phyloP scores from a whole-genome alignment of 805 yeast species.

The Kluyveromyces aestuarii region DNA sequence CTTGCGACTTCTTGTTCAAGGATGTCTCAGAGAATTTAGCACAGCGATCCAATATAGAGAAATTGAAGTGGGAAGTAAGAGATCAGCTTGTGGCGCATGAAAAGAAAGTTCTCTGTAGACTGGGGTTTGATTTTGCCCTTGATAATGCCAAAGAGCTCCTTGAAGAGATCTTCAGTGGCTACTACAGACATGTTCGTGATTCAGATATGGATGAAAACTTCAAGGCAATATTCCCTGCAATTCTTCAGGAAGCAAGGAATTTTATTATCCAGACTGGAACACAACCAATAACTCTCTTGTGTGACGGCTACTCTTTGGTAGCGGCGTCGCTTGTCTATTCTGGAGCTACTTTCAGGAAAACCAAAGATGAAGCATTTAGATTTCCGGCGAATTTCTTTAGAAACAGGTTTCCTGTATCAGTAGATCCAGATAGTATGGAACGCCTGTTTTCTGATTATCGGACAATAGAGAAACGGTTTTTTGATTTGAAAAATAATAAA shows the following conservation, averaged over 20 bases:
- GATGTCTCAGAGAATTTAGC: conserved; percentile 12
- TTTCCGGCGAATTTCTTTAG: conserved; percentile 26
- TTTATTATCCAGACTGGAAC: conserved; percentile 30
- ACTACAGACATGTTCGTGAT: conserved; percentile 24
- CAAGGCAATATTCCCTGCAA: conserved; percentile 21
- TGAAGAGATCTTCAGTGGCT: conserved; percentile 28
- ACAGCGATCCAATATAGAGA: conserved; percentile 22
- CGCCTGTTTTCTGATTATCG: conserved; percentile 23
- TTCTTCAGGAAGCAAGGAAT: conserved; percentile 26
- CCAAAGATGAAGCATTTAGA: conserved; percentile 18
- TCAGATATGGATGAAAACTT: conserved; percentile 21
- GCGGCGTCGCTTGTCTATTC: conserved; percentile 23
- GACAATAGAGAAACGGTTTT: conserved; percentile 26
- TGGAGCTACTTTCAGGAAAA: conserved; percentile 23
- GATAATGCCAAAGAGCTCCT: conserved; percentile 28
- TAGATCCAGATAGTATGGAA: conserved; percentile 16
- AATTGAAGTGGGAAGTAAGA: conserved; percentile 29
- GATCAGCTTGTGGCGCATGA: conserved; percentile 27
- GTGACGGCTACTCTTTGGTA: conserved; percentile 26
- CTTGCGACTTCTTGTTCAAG: conserved; percentile 22
- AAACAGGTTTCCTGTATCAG: conserved; percentile 18
- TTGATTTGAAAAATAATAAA: conserved; percentile 28
- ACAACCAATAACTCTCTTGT: conserved; percentile 28
- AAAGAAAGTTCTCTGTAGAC: conserved; percentile 21
- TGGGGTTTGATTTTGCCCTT: conserved; percentile 28